These are phyloP conservation scores for Linnemannia zychae DNA, from an alignment of 192 early-diverging fungal genomes.

Conservation along the genomic window DNA sequence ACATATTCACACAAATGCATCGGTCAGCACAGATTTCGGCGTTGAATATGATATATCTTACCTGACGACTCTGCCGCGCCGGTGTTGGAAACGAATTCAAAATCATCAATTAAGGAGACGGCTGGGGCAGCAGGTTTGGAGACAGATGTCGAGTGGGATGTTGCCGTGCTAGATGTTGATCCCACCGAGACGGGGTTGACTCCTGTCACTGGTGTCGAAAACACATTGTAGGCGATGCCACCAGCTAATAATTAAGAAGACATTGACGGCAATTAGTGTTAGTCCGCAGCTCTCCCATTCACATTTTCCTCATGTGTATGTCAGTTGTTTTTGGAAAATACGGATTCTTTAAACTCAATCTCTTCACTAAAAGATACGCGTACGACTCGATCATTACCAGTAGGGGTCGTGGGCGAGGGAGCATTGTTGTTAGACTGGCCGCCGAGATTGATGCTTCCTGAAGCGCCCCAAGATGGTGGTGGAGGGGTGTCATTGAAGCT, in stretches of 20 bases:
- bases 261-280: too few species aligned
- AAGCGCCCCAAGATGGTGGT: slow-evolving; percentile 41
- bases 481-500: slow-evolving; percentile 45
- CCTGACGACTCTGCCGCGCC: not conserved
- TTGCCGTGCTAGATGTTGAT: slow-evolving; percentile 15
- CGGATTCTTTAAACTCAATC: too few species aligned
- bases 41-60: slow-evolving; percentile 2
- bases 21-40: not conserved
- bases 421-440: slow-evolving; percentile 23
- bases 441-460: slow-evolving; percentile 49
- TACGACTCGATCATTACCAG: not conserved
- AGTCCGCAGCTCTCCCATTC: too few species aligned
- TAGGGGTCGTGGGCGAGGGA: not conserved
- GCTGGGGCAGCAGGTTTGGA: not conserved
- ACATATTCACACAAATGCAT: not conserved
- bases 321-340: too few species aligned
- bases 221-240: slow-evolving; percentile 28
- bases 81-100: slow-evolving; percentile 39
- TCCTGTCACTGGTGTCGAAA: slow-evolving; percentile 24
- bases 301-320: too few species aligned
- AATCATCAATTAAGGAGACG: slow-evolving; percentile 24
- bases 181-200: slow-evolving; percentile 34
- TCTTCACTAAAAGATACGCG: too few species aligned
- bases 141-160: not conserved
- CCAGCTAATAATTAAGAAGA: slow-evolving; percentile 9